phyloP scores from a whole-genome alignment of 495 filamentous ascomycete genomes.

The Chlorociboria aeruginascens region DNA sequence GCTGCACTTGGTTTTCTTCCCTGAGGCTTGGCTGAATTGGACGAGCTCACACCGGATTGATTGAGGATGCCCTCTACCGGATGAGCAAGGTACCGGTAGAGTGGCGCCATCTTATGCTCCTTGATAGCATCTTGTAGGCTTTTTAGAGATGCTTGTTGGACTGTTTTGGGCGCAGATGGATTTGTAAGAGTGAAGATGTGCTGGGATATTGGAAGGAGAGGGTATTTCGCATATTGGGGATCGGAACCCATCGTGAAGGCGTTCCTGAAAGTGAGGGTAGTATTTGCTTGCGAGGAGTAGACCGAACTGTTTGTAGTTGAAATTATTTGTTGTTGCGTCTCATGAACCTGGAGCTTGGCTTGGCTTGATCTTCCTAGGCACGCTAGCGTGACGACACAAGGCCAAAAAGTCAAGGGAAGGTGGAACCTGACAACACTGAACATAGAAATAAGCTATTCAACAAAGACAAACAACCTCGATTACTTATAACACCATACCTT shows the following conservation, averaged over 20 bases:
- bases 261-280: neutral
- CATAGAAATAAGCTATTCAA: no score
- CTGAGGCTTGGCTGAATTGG: conserved; percentile 39
- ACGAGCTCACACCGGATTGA: conserved; percentile 47
- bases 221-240: conserved; percentile 92
- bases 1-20: conserved; percentile 48
- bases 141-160: conserved; percentile 65
- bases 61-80: conserved; percentile 88
- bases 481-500: no score
- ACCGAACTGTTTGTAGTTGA: neutral
- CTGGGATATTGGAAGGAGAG: conserved; percentile 82
- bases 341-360: conserved; percentile 12
- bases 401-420: neutral
- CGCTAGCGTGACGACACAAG: conserved; percentile 17
- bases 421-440: no score
- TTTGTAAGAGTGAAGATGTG: conserved; percentile 96
- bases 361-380: conserved; percentile 10
- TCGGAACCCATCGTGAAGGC: conserved; percentile 75
- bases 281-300: neutral
- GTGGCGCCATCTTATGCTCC: conserved; percentile 91
- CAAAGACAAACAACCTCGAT: no score
- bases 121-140: conserved; percentile 84
- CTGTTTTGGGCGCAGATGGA: conserved; percentile 54
- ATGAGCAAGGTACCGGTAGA: conserved; percentile 92
- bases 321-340: neutral